A percentile compares a stretch with the other conserved stretches of the same genome.
These are phyloP conservation scores for Talaromyces liani DNA, from an alignment of 495 filamentous ascomycete species.

Conservation along the genomic window DNA sequence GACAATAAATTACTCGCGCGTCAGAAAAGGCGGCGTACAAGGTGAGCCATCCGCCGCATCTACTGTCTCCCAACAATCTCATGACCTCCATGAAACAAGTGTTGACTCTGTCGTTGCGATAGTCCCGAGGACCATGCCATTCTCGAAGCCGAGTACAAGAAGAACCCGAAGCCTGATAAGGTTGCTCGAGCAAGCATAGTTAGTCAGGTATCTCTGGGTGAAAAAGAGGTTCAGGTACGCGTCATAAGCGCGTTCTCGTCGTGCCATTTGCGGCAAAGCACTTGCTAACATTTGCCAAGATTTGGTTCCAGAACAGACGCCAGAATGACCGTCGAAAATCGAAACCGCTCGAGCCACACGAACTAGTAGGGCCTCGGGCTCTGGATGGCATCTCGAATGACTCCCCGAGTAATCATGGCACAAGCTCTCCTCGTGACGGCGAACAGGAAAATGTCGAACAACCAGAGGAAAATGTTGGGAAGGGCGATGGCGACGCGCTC, in stretches of 20 bases:
- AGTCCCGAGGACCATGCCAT: slow-evolving; percentile 85
- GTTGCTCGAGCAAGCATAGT: slow-evolving; percentile 75
- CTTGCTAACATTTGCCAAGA: slow-evolving; percentile 44
- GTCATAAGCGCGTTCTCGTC: background rate
- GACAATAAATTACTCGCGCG: slow-evolving; percentile 62
- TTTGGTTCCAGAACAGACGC: slow-evolving; percentile 98
- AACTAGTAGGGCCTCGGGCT: slow-evolving; percentile 53
- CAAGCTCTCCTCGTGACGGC: slow-evolving; percentile 14
- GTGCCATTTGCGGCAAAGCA: background rate
- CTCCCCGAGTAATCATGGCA: slow-evolving; percentile 43
- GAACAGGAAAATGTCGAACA: background rate
- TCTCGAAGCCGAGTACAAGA: slow-evolving; percentile 79
- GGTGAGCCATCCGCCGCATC: slow-evolving; percentile 23
- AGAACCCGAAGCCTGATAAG: slow-evolving; percentile 90
- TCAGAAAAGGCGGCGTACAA: slow-evolving; percentile 65
- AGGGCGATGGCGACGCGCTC: background rate
- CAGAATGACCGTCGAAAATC: slow-evolving; percentile 91
- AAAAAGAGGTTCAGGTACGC: slow-evolving; percentile 96
- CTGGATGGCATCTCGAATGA: slow-evolving; percentile 19
- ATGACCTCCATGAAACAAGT: background rate
- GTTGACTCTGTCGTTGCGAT: background rate
- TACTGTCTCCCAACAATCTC: background rate
- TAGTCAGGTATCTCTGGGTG: slow-evolving; percentile 76
- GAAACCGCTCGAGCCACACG: slow-evolving; percentile 75
- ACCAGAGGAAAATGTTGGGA: background rate